phyloP scores from a whole-genome alignment of 2,329 filamentous ascomycete species.

The Stemphylium lycopersici region DNA sequence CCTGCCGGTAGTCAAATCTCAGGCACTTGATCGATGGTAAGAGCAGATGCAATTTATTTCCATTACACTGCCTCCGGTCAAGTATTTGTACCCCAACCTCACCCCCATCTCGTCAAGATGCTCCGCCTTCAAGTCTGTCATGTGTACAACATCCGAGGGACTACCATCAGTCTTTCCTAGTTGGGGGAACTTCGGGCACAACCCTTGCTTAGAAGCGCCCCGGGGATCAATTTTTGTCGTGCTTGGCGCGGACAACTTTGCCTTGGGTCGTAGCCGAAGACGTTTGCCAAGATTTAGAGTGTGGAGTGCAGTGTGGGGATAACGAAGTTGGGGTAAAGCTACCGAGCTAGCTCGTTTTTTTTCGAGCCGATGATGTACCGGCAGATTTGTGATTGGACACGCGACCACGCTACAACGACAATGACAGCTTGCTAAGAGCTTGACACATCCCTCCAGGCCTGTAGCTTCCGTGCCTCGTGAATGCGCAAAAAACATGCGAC shows the following conservation, averaged over 20 bases:
- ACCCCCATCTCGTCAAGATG: not conserved
- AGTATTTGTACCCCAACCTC: conserved; percentile 18
- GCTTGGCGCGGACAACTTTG: conserved; percentile 3
- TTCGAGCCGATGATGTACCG: conserved; percentile 8
- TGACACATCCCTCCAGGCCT: too few relatives aligned
- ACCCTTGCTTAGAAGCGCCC: not conserved
- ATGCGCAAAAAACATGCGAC: not conserved
- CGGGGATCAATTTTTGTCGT: not conserved
- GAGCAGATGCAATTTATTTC: not conserved
- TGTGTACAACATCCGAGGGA: conserved; percentile 12
- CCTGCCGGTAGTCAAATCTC: conserved; percentile 2
- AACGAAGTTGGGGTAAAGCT: conserved; percentile 5
- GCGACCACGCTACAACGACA: not conserved
- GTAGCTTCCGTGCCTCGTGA: not conserved
- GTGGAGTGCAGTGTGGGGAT: conserved; percentile 21
- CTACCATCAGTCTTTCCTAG: conserved; percentile 1
- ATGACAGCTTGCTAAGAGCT: not conserved
- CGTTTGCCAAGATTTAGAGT: conserved; percentile 20
- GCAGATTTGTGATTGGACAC: conserved; percentile 17
- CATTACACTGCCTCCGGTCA: not conserved
- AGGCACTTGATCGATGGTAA: not conserved
- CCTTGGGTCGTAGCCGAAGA: not conserved
- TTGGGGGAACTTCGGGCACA: conserved; percentile 12
- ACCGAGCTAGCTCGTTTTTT: conserved; percentile 6
- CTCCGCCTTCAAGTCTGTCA: not conserved